phyloP scores from a whole-genome alignment of 2,329 filamentous ascomycete species.

The Dactylonectria estremocensis region DNA sequence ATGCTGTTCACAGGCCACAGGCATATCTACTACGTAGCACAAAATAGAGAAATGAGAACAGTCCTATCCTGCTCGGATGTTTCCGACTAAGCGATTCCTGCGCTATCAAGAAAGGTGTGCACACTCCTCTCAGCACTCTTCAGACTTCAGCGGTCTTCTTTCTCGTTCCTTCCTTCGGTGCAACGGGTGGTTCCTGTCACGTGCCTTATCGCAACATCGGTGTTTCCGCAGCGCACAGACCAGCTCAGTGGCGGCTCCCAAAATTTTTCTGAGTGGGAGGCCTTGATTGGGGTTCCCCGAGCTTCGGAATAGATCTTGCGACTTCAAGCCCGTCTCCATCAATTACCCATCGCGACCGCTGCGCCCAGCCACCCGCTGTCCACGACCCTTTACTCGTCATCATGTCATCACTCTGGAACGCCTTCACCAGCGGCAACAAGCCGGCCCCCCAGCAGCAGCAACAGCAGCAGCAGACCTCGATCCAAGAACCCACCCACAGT shows the following conservation, averaged over 20 bases:
- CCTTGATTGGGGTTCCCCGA: constrained; percentile 36
- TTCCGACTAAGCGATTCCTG: no score
- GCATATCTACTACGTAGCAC: neutral
- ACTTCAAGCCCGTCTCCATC: constrained; percentile 36
- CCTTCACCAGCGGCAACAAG: constrained; percentile 73
- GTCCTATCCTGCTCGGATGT: no score
- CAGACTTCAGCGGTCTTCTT: constrained; percentile 4
- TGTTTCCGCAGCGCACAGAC: constrained; percentile 43
- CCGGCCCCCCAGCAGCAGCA: constrained; percentile 59
- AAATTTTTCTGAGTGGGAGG: constrained; percentile 48
- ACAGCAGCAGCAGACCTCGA: constrained; percentile 51
- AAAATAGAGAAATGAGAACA: no score
- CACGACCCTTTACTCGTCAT: constrained; percentile 36
- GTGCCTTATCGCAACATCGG: constrained; percentile 34
- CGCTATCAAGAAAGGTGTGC: no score
- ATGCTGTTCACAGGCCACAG: no score
- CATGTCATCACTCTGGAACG: constrained; percentile 74
- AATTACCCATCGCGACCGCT: constrained; percentile 34
- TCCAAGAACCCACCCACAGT: constrained; percentile 67
- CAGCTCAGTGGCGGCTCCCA: constrained; percentile 46
- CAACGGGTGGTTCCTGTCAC: constrained; percentile 30
- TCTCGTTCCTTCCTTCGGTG: constrained; percentile 13
- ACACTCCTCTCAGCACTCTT: neutral
- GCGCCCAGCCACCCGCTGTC: constrained; percentile 32
- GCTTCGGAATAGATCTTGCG: constrained; percentile 46